A percentile compares a stretch with the other conserved stretches of the same genome.
These are phyloP conservation scores for Uromyces viciae-fabae DNA, from an alignment of 1,284 basidiomycete genomes.

Conservation along the genomic window DNA sequence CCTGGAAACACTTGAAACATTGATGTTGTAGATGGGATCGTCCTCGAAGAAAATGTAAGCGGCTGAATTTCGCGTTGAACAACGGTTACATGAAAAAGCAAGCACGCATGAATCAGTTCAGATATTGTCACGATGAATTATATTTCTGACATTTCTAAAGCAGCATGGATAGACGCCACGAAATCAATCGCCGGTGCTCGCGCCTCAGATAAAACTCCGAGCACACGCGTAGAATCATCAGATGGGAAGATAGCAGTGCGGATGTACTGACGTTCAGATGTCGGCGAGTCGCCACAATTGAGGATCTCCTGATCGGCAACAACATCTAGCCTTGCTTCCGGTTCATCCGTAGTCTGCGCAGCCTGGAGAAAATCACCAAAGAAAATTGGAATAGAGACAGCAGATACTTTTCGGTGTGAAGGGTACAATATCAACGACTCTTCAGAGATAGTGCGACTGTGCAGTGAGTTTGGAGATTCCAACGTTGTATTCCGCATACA, in stretches of 20 bases:
- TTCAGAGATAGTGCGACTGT: background rate
- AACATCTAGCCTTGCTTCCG: conserved; percentile 1
- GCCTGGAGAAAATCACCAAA: conserved; percentile 21
- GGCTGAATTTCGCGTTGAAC: no score
- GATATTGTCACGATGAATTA: background rate
- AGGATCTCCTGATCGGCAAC: background rate
- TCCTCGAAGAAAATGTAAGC: background rate
- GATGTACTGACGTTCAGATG: conserved; percentile 4
- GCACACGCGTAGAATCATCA: background rate
- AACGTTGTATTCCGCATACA: conserved; percentile 3
- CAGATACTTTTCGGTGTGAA: conserved; percentile 23
- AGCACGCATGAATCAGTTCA: background rate
- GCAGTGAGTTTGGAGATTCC: background rate
- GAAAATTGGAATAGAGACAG: conserved; percentile 36
- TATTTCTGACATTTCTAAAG: background rate
- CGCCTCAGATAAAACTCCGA: background rate
- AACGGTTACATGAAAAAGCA: background rate
- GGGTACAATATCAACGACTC: conserved; percentile 8
- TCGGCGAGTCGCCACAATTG: background rate
- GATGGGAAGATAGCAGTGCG: background rate
- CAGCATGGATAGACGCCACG: no score
- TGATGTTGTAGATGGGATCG: background rate
- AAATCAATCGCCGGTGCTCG: no score
- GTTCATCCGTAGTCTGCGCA: background rate
- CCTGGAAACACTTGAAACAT: background rate